Percentiles rank a stretch among this genome's conserved stretches.
phyloP scores from a whole-genome alignment of 441 rosid species.

The Erodium trifolium region DNA sequence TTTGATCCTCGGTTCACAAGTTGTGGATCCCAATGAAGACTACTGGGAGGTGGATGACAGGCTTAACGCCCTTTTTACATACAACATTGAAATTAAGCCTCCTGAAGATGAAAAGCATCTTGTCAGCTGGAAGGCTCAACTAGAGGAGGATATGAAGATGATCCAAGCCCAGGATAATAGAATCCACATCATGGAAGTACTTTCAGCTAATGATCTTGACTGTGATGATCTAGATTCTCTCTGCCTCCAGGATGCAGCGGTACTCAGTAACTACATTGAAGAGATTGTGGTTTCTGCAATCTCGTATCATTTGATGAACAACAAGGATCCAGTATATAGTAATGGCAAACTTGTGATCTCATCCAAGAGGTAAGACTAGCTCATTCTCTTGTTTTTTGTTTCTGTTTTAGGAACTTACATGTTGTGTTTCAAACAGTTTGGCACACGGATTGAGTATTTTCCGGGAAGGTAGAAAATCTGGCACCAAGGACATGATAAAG shows the following conservation, averaged over 20 bases:
- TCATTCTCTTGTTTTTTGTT: neutral
- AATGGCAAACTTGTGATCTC: conserved; percentile 67
- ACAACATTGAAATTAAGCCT: conserved; percentile 60
- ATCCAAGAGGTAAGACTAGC: conserved; percentile 43
- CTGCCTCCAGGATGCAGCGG: conserved; percentile 55
- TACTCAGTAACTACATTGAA: conserved; percentile 54
- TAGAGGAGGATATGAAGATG: conserved; percentile 72
- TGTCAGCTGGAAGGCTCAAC: conserved; percentile 70
- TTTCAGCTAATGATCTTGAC: conserved; percentile 64
- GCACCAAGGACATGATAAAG: conserved; percentile 35
- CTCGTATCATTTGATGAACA: conserved; percentile 63
- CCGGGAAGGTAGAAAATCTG: conserved; percentile 46
- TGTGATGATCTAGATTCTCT: conserved; percentile 70
- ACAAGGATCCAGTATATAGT: conserved; percentile 50
- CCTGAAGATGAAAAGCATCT: conserved; percentile 59
- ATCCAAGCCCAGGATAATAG: conserved; percentile 64
- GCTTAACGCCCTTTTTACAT: conserved; percentile 51
- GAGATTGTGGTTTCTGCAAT: conserved; percentile 70
- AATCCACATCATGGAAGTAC: conserved; percentile 73
- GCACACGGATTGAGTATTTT: conserved; percentile 70
- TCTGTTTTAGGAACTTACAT: conserved; percentile 8
- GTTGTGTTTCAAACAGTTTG: conserved; percentile 35
- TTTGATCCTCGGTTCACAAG: conserved; percentile 60
- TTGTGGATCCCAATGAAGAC: conserved; percentile 37
- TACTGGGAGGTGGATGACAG: conserved; percentile 47